These are phyloP conservation scores for Cyberlindnera maritima DNA, from an alignment of 805 yeast genomes.

Conservation along the genomic window DNA sequence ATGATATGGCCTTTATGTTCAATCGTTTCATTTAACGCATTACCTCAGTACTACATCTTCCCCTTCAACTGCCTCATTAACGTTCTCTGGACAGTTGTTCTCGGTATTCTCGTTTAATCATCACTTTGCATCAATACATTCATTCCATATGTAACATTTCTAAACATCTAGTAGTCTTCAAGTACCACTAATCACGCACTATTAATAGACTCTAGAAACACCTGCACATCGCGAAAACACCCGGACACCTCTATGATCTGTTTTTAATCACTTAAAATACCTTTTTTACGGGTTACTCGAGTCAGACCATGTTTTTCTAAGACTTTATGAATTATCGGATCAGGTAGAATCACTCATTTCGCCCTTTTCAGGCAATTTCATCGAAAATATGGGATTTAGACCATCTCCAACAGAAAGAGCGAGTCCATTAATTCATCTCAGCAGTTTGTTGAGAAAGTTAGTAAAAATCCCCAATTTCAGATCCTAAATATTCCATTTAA, in stretches of 20 bases:
- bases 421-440: background rate
- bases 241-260: background rate
- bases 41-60: constrained; percentile 50
- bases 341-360: background rate
- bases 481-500: no score
- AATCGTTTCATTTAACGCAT: constrained; percentile 43
- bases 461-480: no score
- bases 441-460: background rate
- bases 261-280: background rate
- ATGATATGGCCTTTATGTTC: constrained; percentile 62
- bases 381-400: background rate
- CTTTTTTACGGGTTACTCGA: background rate
- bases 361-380: background rate
- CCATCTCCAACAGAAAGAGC: no score
- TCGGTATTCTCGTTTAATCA: constrained; percentile 33
- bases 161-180: no score
- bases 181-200: no score
- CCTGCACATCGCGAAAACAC: background rate
- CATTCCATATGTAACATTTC: no score
- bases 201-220: no score
- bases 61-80: constrained; percentile 57
- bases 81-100: constrained; percentile 52
- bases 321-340: no score
- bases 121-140: background rate
- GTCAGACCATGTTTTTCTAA: no score